Base-by-base conservation (phyloP, 495 filamentous ascomycete species). In the Aspergillus nanangensis region DNA sequence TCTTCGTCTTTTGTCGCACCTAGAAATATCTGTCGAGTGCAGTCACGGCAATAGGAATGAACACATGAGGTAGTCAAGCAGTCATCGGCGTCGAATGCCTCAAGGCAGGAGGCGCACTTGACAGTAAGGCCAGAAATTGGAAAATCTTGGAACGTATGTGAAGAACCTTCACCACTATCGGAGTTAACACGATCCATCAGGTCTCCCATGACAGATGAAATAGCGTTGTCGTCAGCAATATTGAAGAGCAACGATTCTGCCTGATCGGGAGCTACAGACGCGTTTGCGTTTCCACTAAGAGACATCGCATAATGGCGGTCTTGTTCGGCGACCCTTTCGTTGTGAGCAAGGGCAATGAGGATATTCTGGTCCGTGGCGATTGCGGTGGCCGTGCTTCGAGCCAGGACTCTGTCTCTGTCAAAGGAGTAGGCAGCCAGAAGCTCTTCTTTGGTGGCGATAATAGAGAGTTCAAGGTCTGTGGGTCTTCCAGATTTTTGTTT, bases 1-100 rank as follows among this genome's bases (percentile, higher is more conserved):
- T 60, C 50, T 21, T 60, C 57, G 22, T 60, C 50, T 47, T 31
- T 51, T 4, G 48, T 60, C 1, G 50, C 22, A 4, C 47, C 48
- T 9, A 57, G 48, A 19, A 57, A 52, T 25, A 60, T 39, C 8
- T 47, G 31, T n/a, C 31, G 27, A 0, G 44, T 40, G 35, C 51
- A 60, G 4, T 47, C 40, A 15, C 10, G 27, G 25, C 57, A 60
- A n/a, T 41, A 55, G 3, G 22, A 15, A 37, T 60, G 47, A 3
- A 48, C 51, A 7, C 54, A 60, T 13, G 41, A 2, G 9, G 38
- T 39, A 3, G 17, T 35, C 8, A 54, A 48, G 10, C 38, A 11
- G 9, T 35, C n/a, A 8, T 11, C n/a, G 1, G 5, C 23, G 18
- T 52, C 17, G 9, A 23, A 15, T 1, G 29, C 19, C 8, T 55